These are phyloP conservation scores for Agrostemma githago DNA, from an alignment of 148 eudicot species.

Conservation along the genomic window DNA sequence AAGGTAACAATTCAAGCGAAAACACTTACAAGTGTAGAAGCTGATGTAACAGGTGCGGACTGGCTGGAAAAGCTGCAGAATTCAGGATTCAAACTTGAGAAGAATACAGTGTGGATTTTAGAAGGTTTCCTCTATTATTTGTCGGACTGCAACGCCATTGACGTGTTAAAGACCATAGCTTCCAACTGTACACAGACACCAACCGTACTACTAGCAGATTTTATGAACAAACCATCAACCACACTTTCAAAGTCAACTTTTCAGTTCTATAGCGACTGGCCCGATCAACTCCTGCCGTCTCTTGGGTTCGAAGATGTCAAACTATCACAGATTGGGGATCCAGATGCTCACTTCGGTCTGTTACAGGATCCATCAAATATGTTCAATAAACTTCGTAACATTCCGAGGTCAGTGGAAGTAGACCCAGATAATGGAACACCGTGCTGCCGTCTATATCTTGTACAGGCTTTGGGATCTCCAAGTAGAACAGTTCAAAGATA, in stretches of 20 bases:
- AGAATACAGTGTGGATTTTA: constrained; percentile 75
- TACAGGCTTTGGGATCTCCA: constrained; percentile 89
- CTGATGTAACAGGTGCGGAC: constrained; percentile 53
- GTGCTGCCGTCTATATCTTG: constrained; percentile 79
- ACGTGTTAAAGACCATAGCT: constrained; percentile 67
- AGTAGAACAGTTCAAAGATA: constrained; percentile 23
- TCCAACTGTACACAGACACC: constrained; percentile 48
- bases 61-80: constrained; percentile 74
- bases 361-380: constrained; percentile 70
- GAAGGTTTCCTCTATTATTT: constrained; percentile 87
- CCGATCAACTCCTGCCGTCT: constrained; percentile 78
- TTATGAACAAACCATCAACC: constrained; percentile 86
- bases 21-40: constrained; percentile 65
- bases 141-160: constrained; percentile 55
- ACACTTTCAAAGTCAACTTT: constrained; percentile 52
- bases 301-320: constrained; percentile 77
- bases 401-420: constrained; percentile 85
- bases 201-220: constrained; percentile 82
- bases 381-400: constrained; percentile 68
- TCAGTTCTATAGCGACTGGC: constrained; percentile 89
- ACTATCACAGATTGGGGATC: constrained; percentile 88
- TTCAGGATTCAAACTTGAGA: constrained; percentile 67
- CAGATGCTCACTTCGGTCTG: constrained; percentile 85
- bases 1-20: constrained; percentile 50
- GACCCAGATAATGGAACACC: constrained; percentile 89